Evolutionary conservation across 1,284 basidiomycete genomes (phyloP).

Genomic region (Ustilago nuda): DNA sequence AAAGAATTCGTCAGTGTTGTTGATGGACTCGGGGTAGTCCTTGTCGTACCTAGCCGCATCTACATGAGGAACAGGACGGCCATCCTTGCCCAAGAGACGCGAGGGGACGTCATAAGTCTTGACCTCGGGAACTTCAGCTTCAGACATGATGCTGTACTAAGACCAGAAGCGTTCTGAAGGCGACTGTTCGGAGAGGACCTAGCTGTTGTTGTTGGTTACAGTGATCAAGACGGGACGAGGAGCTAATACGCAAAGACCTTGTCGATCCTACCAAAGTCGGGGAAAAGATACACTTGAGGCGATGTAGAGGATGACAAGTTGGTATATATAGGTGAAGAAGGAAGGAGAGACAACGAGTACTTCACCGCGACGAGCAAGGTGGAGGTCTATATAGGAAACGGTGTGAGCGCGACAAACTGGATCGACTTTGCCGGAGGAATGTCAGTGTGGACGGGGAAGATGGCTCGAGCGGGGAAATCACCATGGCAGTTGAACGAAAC

Average conservation of each 20-base stretch:
- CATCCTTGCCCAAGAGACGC: constrained; percentile 56
- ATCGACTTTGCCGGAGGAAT: constrained; percentile 3
- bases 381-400: constrained; percentile 25
- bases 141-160: constrained; percentile 21
- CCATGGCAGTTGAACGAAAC: background rate
- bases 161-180: constrained; percentile 1
- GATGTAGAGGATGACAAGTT: constrained; percentile 16
- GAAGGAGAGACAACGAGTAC: background rate
- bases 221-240: background rate
- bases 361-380: background rate
- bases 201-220: constrained; percentile 5
- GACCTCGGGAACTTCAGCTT: constrained; percentile 53
- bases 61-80: constrained; percentile 58
- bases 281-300: constrained; percentile 16
- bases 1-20: constrained; percentile 61
- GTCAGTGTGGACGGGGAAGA: constrained; percentile 5
- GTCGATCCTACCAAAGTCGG: background rate
- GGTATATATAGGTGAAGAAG: background rate
- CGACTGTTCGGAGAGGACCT: background rate
- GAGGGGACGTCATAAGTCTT: constrained; percentile 54
- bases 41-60: constrained; percentile 51
- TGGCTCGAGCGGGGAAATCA: constrained; percentile 43
- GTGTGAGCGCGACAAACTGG: background rate
- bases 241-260: background rate
- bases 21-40: constrained; percentile 55